Conservation (phyloP, 2,329 filamentous ascomycete genomes). For the Lasiodiplodia theobromae region DNA sequence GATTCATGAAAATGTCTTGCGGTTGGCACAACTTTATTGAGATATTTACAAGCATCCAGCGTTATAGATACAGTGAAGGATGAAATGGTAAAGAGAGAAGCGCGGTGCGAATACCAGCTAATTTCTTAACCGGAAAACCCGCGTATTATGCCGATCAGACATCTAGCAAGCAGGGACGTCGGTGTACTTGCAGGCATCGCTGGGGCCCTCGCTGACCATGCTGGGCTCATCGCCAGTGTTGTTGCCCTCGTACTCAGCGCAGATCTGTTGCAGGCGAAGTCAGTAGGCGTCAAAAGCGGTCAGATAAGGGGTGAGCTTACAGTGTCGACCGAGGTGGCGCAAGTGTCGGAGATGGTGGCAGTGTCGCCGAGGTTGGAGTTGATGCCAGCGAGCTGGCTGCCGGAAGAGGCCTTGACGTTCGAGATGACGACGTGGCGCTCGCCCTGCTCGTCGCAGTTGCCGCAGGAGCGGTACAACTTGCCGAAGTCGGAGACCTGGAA, state of each 20-base stretch:
- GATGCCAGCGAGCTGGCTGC: constrained; percentile 31
- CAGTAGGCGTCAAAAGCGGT: background rate
- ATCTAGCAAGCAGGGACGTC: constrained; percentile 20
- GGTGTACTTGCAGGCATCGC: constrained; percentile 41
- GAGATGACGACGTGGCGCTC: constrained; percentile 46
- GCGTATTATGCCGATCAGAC: background rate
- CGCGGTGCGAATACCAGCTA: background rate
- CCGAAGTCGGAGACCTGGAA: constrained; percentile 40
- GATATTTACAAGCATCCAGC: constrained; percentile 10
- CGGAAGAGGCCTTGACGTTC: constrained; percentile 18
- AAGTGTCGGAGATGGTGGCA: constrained; percentile 26
- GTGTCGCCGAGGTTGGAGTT: constrained; percentile 54
- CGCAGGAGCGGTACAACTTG: constrained; percentile 38
- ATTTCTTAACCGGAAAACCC: background rate
- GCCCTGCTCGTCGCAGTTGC: constrained; percentile 56
- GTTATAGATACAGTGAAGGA: constrained; percentile 1
- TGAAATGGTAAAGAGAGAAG: background rate
- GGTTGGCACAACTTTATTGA: background rate
- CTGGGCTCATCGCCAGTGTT: constrained; percentile 44
- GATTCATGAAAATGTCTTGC: background rate
- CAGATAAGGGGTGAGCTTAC: constrained; percentile 37
- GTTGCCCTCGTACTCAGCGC: constrained; percentile 45
- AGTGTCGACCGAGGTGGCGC: constrained; percentile 42
- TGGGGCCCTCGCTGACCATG: constrained; percentile 40
- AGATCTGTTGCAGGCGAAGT: constrained; percentile 37